Base-by-base conservation (phyloP, 306 rosid species). In the Lupinus albus region DNA sequence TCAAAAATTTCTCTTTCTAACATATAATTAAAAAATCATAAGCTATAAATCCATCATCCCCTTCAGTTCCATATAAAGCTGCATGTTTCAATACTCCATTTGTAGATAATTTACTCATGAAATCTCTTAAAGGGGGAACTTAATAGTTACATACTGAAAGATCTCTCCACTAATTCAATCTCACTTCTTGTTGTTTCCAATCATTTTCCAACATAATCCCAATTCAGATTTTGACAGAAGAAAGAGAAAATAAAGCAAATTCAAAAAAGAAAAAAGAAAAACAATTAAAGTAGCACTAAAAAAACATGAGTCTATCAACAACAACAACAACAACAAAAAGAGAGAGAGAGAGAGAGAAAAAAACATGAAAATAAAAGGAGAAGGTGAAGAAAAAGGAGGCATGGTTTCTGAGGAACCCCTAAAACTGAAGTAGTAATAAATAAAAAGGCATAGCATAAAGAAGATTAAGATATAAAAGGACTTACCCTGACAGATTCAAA, bases 401-500 rank as follows among this genome's bases (percentile, higher is more conserved):
- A 45, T 7, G 32, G 20, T 42, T 64, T 44, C 35, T 11, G 3
- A 68, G 8, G 16, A 48, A 80, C 80, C 72, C 77, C 81, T 46
- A 68, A 33, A 72, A 51, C 73, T 11, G 18, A 79, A 67, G 48
- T 16, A 70, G 42, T 11, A 64, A n/a, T 25, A 20, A 20, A 49
- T 25, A 20, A 20, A 49, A 75, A 75, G 74, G 25, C 32, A 74
- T 12, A 45, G 49, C 57, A 65, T 44, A 8, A 14, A 64, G 11
- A 16, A 44, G 18, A 74, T 2, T 45, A 50, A 39, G 35, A 8
- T 41, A 61, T 11, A 49, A 38, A 48, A 45, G 68, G 73, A 84
- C 67, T 76, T 45, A 85, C 89, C 62, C 78, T 71, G 3, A 84
- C 81, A 68, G 80, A 75, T 64, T 74, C 72, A 78, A 53, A 56